phyloP scores from a whole-genome alignment of 176 grass and related monocot species.

The Sorghum bicolor region DNA sequence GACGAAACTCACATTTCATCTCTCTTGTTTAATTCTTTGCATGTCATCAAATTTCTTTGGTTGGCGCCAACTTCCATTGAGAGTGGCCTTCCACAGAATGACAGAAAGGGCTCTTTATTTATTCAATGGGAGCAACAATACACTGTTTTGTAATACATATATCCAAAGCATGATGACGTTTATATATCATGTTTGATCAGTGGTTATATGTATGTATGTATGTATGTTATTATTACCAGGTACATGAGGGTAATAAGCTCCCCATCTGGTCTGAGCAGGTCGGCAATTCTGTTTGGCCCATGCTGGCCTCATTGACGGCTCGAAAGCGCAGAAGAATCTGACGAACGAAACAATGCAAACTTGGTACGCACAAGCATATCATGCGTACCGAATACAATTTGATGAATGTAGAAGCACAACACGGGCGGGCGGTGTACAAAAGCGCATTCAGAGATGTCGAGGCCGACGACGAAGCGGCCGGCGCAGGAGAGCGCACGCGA shows the following conservation, averaged over 20 bases:
- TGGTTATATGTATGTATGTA: no score
- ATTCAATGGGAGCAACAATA: neutral
- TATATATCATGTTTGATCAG: neutral
- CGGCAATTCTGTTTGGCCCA: slow-evolving; percentile 60
- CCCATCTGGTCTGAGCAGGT: slow-evolving; percentile 62
- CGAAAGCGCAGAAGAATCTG: slow-evolving; percentile 75
- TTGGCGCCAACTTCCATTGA: neutral
- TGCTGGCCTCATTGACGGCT: slow-evolving; percentile 56
- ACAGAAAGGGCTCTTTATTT: no score
- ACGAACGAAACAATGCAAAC: neutral
- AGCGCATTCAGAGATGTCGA: slow-evolving; percentile 43
- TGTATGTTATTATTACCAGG: slow-evolving; percentile 47
- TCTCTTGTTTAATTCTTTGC: neutral
- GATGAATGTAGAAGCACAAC: no score
- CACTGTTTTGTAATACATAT: neutral
- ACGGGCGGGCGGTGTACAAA: neutral
- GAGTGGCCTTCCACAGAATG: neutral
- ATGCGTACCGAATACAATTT: no score
- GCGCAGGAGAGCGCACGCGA: no score
- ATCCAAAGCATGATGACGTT: no score
- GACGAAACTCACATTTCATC: neutral
- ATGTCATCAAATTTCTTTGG: neutral
- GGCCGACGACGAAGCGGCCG: slow-evolving; percentile 52
- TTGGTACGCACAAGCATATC: no score
- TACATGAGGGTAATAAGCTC: slow-evolving; percentile 89